Percentiles rank a stretch among this genome's conserved stretches.
Conservation (phyloP, 768 basidiomycete species). For the Mrakia gelida region DNA sequence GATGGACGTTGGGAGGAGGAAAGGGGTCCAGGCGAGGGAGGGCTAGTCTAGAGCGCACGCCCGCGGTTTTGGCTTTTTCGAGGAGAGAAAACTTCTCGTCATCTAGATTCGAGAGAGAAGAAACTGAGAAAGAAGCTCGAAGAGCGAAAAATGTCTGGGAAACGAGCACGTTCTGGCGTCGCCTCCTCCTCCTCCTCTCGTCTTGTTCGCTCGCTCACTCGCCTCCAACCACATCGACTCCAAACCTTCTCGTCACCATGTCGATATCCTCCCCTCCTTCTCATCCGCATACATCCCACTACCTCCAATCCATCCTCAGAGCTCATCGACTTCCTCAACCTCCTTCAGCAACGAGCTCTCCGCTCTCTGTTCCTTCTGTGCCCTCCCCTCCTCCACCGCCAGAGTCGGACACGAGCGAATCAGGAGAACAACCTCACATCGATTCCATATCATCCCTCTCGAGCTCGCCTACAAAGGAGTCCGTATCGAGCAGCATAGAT, state of each 20-base stretch:
- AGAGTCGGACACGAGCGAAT: neutral
- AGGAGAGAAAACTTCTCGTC: too few species aligned
- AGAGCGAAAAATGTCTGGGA: too few species aligned
- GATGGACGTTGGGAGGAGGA: too few species aligned
- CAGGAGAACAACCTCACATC: neutral
- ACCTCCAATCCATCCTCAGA: conserved; percentile 12
- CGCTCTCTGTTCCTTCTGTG: neutral
- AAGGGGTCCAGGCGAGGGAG: too few species aligned
- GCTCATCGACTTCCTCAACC: neutral
- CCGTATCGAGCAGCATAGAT: neutral
- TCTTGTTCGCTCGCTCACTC: neutral
- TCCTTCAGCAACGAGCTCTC: neutral
- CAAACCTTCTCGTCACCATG: neutral
- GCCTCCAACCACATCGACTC: neutral
- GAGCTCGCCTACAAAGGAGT: neutral
- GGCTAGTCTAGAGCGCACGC: too few species aligned
- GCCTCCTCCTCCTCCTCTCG: neutral
- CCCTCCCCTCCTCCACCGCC: neutral
- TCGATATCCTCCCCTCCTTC: neutral
- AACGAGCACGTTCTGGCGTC: too few species aligned
- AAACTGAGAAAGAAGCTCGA: too few species aligned
- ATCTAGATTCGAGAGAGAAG: too few species aligned
- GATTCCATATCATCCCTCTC: neutral
- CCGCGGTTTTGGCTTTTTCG: too few species aligned
- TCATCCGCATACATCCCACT: conserved; percentile 21